phyloP scores from a whole-genome alignment of 805 yeast species.

The Zygosaccharomyces pseudorouxii region DNA sequence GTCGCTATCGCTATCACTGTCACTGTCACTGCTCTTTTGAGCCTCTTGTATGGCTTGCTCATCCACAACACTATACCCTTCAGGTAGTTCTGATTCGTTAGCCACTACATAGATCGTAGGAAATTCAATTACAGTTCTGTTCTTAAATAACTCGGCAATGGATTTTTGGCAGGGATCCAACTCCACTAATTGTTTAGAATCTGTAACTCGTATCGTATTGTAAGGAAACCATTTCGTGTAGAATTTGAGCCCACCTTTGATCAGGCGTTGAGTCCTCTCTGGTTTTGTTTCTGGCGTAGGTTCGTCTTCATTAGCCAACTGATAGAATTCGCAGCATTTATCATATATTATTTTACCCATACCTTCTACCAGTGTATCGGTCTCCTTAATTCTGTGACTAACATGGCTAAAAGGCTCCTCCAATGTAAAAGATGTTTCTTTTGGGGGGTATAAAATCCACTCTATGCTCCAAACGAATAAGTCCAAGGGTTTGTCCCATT shows the following conservation, averaged over 20 bases:
- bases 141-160: constrained; percentile 48
- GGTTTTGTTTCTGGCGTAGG: constrained; percentile 12
- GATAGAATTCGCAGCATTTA: constrained; percentile 23
- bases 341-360: constrained; percentile 32
- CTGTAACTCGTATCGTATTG: constrained; percentile 28
- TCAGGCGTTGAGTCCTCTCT: constrained; percentile 16
- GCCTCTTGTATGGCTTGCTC: constrained; percentile 20
- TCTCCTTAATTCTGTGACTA: constrained; percentile 36
- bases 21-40: constrained; percentile 15
- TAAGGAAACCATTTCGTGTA: constrained; percentile 33
- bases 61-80: constrained; percentile 26
- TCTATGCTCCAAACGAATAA: constrained; percentile 77
- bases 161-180: constrained; percentile 34
- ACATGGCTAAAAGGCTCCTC: constrained; percentile 36
- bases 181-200: constrained; percentile 38
- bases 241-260: constrained; percentile 19
- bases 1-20: constrained; percentile 9
- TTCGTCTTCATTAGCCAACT: constrained; percentile 5
- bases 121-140: constrained; percentile 64
- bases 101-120: constrained; percentile 59
- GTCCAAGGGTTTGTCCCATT: constrained; percentile 59
- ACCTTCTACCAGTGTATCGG: constrained; percentile 27
- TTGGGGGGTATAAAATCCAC: constrained; percentile 46
- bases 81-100: constrained; percentile 21
- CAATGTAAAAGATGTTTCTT: constrained; percentile 11